A percentile compares a stretch with the other conserved stretches of the same genome.
phyloP scores from a whole-genome alignment of 2,329 filamentous ascomycete genomes.

The Claviceps lovelessii region DNA sequence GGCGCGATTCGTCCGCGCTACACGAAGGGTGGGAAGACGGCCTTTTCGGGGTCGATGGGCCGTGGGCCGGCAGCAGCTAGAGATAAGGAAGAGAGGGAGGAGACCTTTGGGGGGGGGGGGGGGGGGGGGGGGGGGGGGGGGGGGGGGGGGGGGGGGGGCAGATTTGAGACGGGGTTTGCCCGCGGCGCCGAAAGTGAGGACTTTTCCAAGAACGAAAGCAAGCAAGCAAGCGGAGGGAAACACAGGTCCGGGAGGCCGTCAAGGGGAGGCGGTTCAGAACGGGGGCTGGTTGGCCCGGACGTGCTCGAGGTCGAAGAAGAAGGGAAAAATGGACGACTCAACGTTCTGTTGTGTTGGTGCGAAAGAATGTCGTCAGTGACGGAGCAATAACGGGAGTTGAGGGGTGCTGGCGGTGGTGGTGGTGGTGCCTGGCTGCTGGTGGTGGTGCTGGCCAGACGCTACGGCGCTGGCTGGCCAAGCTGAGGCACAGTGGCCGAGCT shows the following conservation, averaged over 20 bases:
- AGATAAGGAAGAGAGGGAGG: not conserved
- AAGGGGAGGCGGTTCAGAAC: not conserved
- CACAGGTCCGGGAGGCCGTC: too few relatives aligned
- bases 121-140: too few relatives aligned
- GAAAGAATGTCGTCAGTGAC: conserved; percentile 24
- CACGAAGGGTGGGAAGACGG: conserved; percentile 11
- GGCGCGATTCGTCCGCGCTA: conserved; percentile 26
- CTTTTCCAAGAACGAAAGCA: too few relatives aligned
- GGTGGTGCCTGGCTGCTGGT: not conserved
- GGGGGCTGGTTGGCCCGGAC: not conserved
- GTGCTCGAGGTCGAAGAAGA: conserved; percentile 1
- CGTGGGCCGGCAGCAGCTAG: not conserved
- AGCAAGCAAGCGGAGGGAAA: too few relatives aligned
- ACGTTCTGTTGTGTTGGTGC: conserved; percentile 13
- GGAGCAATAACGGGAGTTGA: conserved; percentile 8
- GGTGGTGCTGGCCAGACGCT: too few relatives aligned
- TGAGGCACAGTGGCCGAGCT: too few relatives aligned
- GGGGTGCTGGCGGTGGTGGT: conserved; percentile 4
- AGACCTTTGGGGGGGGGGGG: too few relatives aligned
- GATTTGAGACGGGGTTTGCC: too few relatives aligned
- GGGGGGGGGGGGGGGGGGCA: rapidly evolving
- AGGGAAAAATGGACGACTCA: conserved; percentile 8
- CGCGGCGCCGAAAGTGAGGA: too few relatives aligned
- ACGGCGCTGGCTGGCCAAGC: too few relatives aligned
- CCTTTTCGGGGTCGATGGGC: not conserved